Evolutionary conservation across 176 grass and related monocot species (phyloP).

Genomic region (Eremochloa ophiuroides): DNA sequence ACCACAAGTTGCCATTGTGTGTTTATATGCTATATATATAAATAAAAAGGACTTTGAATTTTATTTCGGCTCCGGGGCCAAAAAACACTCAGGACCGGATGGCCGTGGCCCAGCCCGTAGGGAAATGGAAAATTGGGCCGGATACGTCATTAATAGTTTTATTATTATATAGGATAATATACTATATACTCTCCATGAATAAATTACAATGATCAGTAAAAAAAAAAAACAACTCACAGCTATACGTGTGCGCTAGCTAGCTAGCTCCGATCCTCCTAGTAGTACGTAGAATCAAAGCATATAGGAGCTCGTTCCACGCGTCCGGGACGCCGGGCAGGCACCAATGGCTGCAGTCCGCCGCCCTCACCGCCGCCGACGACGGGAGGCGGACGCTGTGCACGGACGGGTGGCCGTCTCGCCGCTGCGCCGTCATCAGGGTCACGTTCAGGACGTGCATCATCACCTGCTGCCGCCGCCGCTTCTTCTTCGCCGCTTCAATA

Average conservation of each 20-base stretch:
- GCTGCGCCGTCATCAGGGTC: constrained; percentile 48
- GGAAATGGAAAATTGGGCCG: too few species aligned
- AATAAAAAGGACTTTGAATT: too few species aligned
- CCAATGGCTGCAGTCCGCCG: constrained; percentile 71
- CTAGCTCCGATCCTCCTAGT: not conserved
- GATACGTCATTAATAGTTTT: too few species aligned
- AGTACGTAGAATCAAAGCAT: constrained; percentile 25
- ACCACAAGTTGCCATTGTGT: too few species aligned
- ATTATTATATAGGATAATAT: too few species aligned
- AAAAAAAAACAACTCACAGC: not conserved
- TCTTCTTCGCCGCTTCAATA: not conserved
- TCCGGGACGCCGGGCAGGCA: constrained; percentile 71
- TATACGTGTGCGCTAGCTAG: too few species aligned
- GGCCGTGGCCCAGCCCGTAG: too few species aligned
- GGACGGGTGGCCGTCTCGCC: constrained; percentile 57
- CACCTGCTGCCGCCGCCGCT: not conserved
- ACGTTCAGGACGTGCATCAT: constrained; percentile 39
- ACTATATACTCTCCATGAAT: too few species aligned
- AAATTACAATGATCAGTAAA: too few species aligned
- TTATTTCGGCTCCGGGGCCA: too few species aligned
- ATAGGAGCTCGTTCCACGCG: constrained; percentile 61
- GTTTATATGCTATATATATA: too few species aligned
- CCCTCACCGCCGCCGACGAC: not conserved
- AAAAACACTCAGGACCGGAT: too few species aligned
- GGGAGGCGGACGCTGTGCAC: constrained; percentile 25